Conservation (phyloP, 768 basidiomycete species). For the Rhizopogon vulgaris region DNA sequence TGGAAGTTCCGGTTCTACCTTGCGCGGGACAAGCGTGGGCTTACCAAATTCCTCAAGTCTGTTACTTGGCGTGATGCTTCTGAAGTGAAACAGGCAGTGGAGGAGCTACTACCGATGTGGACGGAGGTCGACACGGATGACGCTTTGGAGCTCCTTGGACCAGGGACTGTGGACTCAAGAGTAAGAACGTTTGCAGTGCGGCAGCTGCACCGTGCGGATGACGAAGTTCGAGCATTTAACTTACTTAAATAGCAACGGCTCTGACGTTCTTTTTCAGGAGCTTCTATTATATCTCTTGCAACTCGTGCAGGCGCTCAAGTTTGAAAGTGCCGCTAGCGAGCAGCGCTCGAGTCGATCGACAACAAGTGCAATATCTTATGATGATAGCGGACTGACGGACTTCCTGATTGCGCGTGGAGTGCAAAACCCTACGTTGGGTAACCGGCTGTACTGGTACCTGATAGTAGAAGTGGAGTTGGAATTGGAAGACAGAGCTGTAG, state of each 20-base stretch:
- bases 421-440: conserved; percentile 78
- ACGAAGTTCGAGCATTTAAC: conserved; percentile 58
- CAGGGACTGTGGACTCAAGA: conserved; percentile 82
- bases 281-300: conserved; percentile 88
- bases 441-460: conserved; percentile 94
- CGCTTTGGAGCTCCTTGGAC: conserved; percentile 90
- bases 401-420: conserved; percentile 87
- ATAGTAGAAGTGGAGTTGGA: conserved; percentile 86
- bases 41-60: conserved; percentile 96
- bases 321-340: conserved; percentile 78
- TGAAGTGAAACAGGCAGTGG: conserved; percentile 97
- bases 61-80: conserved; percentile 96
- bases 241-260: background rate
- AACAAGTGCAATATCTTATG: conserved; percentile 73
- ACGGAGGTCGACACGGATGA: conserved; percentile 96
- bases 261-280: conserved; percentile 49
- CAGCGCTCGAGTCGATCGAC: conserved; percentile 70
- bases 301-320: conserved; percentile 96
- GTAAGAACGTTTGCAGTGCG: conserved; percentile 93
- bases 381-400: conserved; percentile 89
- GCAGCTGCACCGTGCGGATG: conserved; percentile 86
- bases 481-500: conserved; percentile 69
- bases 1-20: conserved; percentile 99
- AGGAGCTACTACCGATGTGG: conserved; percentile 93
- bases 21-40: conserved; percentile 81